These are phyloP conservation scores for peach (Prunus persica) DNA, from an alignment of 306 rosid genomes.

Conservation along the genomic window DNA sequence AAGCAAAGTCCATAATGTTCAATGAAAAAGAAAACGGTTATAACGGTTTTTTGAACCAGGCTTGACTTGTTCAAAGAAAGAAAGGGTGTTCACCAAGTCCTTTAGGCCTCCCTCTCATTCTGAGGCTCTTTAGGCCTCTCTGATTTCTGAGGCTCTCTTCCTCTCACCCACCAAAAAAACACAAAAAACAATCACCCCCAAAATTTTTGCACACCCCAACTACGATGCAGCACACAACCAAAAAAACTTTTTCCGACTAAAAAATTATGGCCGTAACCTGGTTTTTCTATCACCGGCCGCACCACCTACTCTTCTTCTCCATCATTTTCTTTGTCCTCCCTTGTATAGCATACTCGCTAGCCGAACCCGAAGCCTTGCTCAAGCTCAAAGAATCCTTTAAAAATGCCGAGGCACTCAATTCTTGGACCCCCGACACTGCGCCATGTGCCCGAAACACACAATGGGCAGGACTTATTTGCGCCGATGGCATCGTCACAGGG, in stretches of 20 bases:
- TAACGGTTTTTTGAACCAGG: neutral
- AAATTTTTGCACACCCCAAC: neutral
- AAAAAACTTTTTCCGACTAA: conserved; percentile 7
- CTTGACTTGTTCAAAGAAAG: conserved; percentile 16
- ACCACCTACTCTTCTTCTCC: conserved; percentile 13
- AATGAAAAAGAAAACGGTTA: conserved; percentile 2
- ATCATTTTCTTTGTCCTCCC: conserved; percentile 3
- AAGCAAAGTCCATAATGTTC: neutral
- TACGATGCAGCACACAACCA: neutral
- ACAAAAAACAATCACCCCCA: neutral
- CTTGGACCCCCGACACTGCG: conserved; percentile 37
- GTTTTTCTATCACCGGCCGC: conserved; percentile 14
- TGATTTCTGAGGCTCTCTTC: conserved; percentile 11
- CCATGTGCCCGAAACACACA: conserved; percentile 38
- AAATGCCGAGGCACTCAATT: conserved; percentile 26
- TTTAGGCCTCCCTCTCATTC: conserved; percentile 3
- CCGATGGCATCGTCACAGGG: conserved; percentile 44
- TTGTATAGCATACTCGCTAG: conserved; percentile 28
- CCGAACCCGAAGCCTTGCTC: conserved; percentile 59
- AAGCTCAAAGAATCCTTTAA: conserved; percentile 48
- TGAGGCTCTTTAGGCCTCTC: conserved; percentile 1
- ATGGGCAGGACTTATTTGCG: conserved; percentile 58
- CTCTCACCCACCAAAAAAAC: neutral
- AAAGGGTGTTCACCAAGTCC: neutral
- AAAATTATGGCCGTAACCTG: conserved; percentile 42